phyloP scores from a whole-genome alignment of 495 filamentous ascomycete species.

The Saxophila tyrrhenica region DNA sequence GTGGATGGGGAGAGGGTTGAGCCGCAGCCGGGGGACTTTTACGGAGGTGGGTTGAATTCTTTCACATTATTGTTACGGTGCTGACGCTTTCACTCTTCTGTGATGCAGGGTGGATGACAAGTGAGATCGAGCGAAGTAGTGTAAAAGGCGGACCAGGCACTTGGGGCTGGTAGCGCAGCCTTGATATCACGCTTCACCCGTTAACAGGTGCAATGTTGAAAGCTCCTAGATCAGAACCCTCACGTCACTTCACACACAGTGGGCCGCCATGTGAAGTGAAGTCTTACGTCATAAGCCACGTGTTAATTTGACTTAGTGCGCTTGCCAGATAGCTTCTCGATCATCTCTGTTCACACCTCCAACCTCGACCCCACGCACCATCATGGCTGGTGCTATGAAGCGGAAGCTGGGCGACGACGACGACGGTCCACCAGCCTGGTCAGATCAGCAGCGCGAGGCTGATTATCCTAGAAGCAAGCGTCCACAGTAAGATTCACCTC shows the following conservation, averaged over 20 bases:
- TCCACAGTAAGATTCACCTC: neutral
- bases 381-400: neutral
- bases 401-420: neutral
- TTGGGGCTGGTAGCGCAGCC: slow-evolving; percentile 25
- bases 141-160: slow-evolving; percentile 43
- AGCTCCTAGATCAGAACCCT: too few relatives aligned
- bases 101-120: slow-evolving; percentile 47
- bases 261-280: too few relatives aligned
- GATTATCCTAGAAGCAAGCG: neutral
- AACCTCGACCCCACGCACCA: neutral
- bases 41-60: too few relatives aligned
- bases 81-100: too few relatives aligned
- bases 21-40: slow-evolving; percentile 47
- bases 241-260: too few relatives aligned
- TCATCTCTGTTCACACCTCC: neutral
- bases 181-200: neutral
- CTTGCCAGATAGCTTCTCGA: too few relatives aligned
- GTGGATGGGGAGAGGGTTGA: slow-evolving; percentile 49
- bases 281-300: too few relatives aligned
- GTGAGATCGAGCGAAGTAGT: slow-evolving; percentile 40
- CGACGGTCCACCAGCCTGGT: neutral
- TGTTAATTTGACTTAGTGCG: neutral
- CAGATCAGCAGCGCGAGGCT: neutral
- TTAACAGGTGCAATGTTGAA: too few relatives aligned
- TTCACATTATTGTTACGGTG: too few relatives aligned